Percentiles rank a stretch among this genome's conserved stretches.
Evolutionary conservation across 73 alveolate species (phyloP).

Genomic region (Breviolum minutum): DNA sequence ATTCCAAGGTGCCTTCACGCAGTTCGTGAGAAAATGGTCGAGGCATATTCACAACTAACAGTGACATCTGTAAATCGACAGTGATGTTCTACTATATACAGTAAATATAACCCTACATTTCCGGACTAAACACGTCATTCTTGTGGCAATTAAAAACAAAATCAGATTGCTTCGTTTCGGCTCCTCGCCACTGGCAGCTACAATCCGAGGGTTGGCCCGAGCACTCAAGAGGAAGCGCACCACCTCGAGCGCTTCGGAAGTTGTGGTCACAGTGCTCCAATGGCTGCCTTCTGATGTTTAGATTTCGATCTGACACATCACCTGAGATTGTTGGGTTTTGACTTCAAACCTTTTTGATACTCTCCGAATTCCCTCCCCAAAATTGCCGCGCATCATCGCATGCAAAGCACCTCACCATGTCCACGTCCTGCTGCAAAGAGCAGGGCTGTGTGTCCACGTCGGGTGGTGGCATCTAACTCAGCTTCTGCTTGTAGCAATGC

Average conservation of each 20-base stretch:
- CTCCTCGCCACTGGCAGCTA: slow-evolving; percentile 38
- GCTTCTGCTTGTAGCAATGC: background rate
- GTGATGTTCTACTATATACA: no score
- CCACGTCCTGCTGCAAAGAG: slow-evolving; percentile 56
- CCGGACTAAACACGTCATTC: no score
- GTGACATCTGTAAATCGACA: no score
- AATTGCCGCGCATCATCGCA: background rate
- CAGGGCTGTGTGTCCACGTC: slow-evolving; percentile 47
- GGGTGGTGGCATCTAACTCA: slow-evolving; percentile 49
- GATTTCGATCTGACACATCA: no score
- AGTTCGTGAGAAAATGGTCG: background rate
- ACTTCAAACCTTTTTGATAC: no score
- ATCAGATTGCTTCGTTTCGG: no score
- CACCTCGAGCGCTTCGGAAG: background rate
- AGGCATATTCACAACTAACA: no score
- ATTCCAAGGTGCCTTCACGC: slow-evolving; percentile 32
- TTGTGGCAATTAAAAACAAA: no score
- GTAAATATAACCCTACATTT: no score
- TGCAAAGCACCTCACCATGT: background rate
- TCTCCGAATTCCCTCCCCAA: background rate
- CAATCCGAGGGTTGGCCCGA: slow-evolving; percentile 44
- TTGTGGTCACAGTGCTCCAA: background rate
- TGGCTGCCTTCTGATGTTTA: no score
- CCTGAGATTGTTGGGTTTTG: no score
- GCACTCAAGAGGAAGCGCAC: slow-evolving; percentile 40